phyloP scores from a whole-genome alignment of 352 stramenopile genomes.

The Pythium grandisporangium region DNA sequence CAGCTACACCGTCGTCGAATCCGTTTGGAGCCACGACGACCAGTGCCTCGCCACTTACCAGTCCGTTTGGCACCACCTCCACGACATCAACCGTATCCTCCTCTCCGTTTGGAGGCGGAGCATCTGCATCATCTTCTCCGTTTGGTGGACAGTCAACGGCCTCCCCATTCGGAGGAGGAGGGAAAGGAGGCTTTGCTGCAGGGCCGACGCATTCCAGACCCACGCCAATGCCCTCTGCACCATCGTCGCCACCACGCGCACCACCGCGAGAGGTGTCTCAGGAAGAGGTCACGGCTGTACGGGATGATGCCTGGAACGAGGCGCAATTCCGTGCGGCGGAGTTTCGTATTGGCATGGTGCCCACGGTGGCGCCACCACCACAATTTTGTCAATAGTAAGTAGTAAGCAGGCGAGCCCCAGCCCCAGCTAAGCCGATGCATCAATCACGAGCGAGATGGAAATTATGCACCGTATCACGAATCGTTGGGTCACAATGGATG shows the following conservation, averaged over 20 bases:
- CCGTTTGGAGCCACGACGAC: constrained; percentile 3
- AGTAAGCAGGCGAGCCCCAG: too few relatives aligned
- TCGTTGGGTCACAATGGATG: too few relatives aligned
- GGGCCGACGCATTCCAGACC: neutral
- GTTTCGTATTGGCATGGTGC: constrained; percentile 52
- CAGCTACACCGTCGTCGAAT: constrained; percentile 1
- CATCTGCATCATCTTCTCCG: neutral
- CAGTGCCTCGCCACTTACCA: neutral
- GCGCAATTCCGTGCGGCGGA: constrained; percentile 43
- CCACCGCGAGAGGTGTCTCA: constrained; percentile 6
- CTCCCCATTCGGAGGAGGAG: neutral
- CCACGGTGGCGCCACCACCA: constrained; percentile 36
- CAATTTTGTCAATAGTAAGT: constrained; percentile 33
- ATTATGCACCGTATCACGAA: too few relatives aligned
- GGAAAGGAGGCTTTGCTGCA: too few relatives aligned
- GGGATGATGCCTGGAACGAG: constrained; percentile 54
- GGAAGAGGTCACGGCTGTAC: constrained; percentile 15
- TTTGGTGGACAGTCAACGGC: neutral
- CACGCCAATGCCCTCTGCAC: neutral
- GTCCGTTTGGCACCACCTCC: too few relatives aligned
- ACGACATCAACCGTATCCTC: too few relatives aligned
- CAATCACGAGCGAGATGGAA: too few relatives aligned
- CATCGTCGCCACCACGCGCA: constrained; percentile 6
- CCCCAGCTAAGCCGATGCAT: too few relatives aligned
- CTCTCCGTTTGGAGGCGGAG: constrained; percentile 1